These are phyloP conservation scores for Oryza longistaminata DNA, from an alignment of 176 grass and related monocot species.

Conservation along the genomic window DNA sequence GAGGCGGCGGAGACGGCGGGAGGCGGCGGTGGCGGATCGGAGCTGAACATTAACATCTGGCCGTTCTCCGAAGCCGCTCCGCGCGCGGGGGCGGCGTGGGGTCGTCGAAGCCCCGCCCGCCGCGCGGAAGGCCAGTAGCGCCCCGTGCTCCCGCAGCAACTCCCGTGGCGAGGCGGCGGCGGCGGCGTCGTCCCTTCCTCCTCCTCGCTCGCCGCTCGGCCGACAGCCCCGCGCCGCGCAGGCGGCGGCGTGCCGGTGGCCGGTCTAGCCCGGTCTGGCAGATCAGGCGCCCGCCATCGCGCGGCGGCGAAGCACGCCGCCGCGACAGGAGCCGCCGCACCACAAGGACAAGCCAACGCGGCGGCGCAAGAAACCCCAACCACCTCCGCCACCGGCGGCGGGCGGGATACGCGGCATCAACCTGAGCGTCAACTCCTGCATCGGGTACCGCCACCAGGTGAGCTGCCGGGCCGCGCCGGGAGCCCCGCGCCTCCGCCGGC, in stretches of 20 bases:
- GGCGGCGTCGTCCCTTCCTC: background rate
- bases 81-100: constrained; percentile 48
- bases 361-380: constrained; percentile 14
- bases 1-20: constrained; percentile 30
- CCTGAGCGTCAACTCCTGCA: constrained; percentile 79
- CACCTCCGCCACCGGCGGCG: constrained; percentile 17
- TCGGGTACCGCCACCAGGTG: constrained; percentile 65
- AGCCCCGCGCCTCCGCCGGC: constrained; percentile 16
- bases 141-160: constrained; percentile 88
- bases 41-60: constrained; percentile 93
- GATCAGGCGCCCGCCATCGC: constrained; percentile 23
- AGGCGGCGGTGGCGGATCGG: constrained; percentile 16
- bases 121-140: constrained; percentile 62
- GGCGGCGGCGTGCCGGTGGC: constrained; percentile 58
- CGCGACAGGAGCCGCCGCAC: background rate
- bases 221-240: constrained; percentile 55
- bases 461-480: constrained; percentile 55
- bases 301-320: background rate
- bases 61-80: constrained; percentile 80
- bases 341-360: constrained; percentile 16
- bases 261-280: constrained; percentile 85
- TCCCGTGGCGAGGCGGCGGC: constrained; percentile 61
- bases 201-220: constrained; percentile 52
- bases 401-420: constrained; percentile 48
- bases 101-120: constrained; percentile 10